Conservation (phyloP, 2,329 filamentous ascomycete genomes). For the Aquanectria penicillioides region DNA sequence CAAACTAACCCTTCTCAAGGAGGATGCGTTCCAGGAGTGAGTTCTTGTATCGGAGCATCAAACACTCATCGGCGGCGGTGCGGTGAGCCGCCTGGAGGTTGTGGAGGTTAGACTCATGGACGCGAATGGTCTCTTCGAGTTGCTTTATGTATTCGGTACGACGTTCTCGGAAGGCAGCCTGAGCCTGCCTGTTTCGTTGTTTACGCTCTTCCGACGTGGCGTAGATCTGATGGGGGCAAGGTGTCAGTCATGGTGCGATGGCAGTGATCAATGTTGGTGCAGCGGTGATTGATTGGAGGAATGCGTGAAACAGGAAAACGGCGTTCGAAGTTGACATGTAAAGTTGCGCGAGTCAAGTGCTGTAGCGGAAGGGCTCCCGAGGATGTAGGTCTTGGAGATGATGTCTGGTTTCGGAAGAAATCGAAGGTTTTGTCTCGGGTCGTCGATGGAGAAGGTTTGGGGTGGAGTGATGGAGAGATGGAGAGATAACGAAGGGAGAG, state of each 20-base stretch:
- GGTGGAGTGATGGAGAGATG: no score
- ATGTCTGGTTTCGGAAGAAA: no score
- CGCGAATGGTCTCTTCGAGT: conserved; percentile 95
- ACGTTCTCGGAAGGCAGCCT: conserved; percentile 95
- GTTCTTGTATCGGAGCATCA: conserved; percentile 99
- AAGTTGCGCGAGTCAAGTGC: no score
- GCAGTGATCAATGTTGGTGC: no score
- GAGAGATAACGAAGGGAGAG: no score
- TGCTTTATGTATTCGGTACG: conserved; percentile 99
- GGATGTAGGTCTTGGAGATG: no score
- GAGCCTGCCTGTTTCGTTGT: conserved; percentile 95
- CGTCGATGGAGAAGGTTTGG: no score
- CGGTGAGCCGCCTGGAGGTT: conserved; percentile 94
- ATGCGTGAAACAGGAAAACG: no score
- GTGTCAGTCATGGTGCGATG: conserved; percentile 31
- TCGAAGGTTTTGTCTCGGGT: no score
- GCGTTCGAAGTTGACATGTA: no score
- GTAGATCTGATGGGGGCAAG: conserved; percentile 78
- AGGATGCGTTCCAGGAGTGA: conserved; percentile 94
- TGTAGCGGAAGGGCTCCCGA: no score
- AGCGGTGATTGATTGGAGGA: no score
- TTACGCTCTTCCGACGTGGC: conserved; percentile 98
- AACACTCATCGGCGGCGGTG: conserved; percentile 92
- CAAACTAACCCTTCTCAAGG: conserved; percentile 85
- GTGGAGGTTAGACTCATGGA: conserved; percentile 93